Percentiles rank a stretch among this genome's conserved stretches.
Conservation (phyloP, 257 asterid genomes). For the Rehmannia glutinosa region DNA sequence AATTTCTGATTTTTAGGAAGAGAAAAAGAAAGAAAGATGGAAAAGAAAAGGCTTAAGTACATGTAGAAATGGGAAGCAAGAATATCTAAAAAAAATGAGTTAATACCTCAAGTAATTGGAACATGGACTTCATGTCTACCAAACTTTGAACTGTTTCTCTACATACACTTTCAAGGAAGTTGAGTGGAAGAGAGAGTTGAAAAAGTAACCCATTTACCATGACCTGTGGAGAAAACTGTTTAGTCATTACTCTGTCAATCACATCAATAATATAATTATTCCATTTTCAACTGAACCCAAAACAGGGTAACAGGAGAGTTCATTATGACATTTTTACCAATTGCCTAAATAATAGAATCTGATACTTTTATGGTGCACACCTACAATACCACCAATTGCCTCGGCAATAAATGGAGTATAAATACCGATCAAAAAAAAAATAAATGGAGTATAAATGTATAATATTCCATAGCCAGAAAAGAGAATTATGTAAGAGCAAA, state of each 20-base stretch:
- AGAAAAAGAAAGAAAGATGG: neutral
- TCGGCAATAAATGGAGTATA: too few relatives aligned
- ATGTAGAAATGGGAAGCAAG: neutral
- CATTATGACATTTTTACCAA: constrained; percentile 50
- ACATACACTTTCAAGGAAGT: constrained; percentile 91
- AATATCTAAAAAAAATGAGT: constrained; percentile 9
- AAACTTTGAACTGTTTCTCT: constrained; percentile 91
- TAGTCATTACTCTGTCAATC: constrained; percentile 10
- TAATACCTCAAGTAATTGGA: constrained; percentile 93
- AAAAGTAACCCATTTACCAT: constrained; percentile 98
- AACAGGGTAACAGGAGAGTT: constrained; percentile 4
- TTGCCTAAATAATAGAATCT: too few relatives aligned
- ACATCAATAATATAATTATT: neutral
- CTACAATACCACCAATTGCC: too few relatives aligned
- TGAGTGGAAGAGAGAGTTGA: constrained; percentile 96
- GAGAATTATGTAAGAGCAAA: too few relatives aligned
- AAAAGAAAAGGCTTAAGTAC: neutral
- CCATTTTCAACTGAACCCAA: constrained; percentile 4
- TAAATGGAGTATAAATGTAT: too few relatives aligned
- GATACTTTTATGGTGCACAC: too few relatives aligned
- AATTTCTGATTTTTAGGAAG: too few relatives aligned
- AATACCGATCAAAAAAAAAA: too few relatives aligned
- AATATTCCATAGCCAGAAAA: too few relatives aligned
- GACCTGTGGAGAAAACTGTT: constrained; percentile 46
- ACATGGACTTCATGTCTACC: constrained; percentile 95